A percentile compares a stretch with the other conserved stretches of the same genome.
These are phyloP conservation scores for Piper betle DNA, from an alignment of 164 flowering plant genomes.

Conservation along the genomic window DNA sequence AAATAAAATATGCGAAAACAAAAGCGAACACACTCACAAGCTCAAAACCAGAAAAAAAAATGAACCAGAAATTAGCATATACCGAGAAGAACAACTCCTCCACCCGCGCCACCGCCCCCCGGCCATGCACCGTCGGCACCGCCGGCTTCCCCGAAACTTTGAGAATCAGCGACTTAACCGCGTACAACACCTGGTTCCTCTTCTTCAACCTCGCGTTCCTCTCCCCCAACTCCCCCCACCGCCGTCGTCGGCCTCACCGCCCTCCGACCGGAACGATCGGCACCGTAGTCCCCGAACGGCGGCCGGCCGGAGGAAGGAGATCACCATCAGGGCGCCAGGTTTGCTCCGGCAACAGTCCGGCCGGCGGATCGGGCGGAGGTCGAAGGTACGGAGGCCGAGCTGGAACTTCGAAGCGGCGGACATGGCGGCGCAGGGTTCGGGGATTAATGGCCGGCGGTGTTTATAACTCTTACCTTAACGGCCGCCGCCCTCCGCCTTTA, in stretches of 20 bases:
- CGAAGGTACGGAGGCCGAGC: constrained; percentile 20
- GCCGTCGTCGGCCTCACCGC: constrained; percentile 21
- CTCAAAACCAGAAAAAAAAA: background rate
- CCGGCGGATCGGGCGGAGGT: constrained; percentile 6
- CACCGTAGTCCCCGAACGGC: constrained; percentile 10
- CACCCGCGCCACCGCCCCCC: constrained; percentile 16
- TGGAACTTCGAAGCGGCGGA: constrained; percentile 40
- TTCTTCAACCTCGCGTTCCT: constrained; percentile 8
- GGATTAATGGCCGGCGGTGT: background rate
- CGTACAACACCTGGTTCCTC: constrained; percentile 21
- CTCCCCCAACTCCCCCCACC: constrained; percentile 8
- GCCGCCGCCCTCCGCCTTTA: background rate
- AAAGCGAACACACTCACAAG: background rate
- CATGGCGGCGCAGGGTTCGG: constrained; percentile 17
- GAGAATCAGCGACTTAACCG: constrained; percentile 25
- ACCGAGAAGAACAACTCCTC: constrained; percentile 43
- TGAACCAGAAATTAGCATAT: constrained; percentile 11
- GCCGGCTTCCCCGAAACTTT: constrained; percentile 19
- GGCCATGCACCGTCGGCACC: constrained; percentile 12
- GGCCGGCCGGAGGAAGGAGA: constrained; percentile 9
- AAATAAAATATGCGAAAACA: background rate
- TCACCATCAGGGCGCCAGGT: constrained; percentile 1
- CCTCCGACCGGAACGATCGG: constrained; percentile 37
- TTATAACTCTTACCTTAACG: background rate
- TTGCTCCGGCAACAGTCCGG: constrained; percentile 11